Base-by-base conservation (phyloP, 1,139 yeast genomes). In the Pichia sp. region DNA sequence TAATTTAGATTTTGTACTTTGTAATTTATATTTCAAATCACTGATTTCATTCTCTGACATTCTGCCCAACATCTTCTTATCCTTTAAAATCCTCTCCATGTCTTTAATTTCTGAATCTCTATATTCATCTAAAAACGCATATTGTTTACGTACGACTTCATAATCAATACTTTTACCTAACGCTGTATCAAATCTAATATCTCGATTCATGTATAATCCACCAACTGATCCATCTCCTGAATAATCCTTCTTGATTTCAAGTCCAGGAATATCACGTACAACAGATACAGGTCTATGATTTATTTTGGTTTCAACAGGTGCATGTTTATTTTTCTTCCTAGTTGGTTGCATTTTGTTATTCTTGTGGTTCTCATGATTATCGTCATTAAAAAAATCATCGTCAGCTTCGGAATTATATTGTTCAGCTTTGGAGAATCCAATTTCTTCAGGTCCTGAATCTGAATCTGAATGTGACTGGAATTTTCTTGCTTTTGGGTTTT, bases 181-280 rank as follows among this genome's bases (percentile, higher is more conserved):
- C 0, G 96, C 89, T 0, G 94, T 77, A 66, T 90, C 96, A 64
- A 92, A 92, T 56, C 98, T 74, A 32, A 94, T 81, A 68, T 92
- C 98, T 46, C 49, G 36, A 35, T 44, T 79, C 74, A 61, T 85
- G 80, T 36, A 30, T 71, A 64, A 40, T 71, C 63, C 53, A 48
- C 37, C n/a, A 24, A 15, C 27, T 34, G 44, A 18, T 66, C 59
- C 38, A 22, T 38, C 40, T 12, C 27, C 34, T 6, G 30, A 16
- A 24, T 35, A 68, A 60, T 55, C 69, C 70, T 20, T 73, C 65
- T 24, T 58, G 56, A 42, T 32, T 38, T 72, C 46, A 40, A 86
- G 65, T 0, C 96, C 96, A 0, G 90, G 92, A 20, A 88, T 81
- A 32, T 80, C 79, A 56, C 96, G 72, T 39, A 88, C 72, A 56